Evolutionary conservation across 441 rosid genomes (phyloP).

Genomic region (Populus trichocarpa): DNA sequence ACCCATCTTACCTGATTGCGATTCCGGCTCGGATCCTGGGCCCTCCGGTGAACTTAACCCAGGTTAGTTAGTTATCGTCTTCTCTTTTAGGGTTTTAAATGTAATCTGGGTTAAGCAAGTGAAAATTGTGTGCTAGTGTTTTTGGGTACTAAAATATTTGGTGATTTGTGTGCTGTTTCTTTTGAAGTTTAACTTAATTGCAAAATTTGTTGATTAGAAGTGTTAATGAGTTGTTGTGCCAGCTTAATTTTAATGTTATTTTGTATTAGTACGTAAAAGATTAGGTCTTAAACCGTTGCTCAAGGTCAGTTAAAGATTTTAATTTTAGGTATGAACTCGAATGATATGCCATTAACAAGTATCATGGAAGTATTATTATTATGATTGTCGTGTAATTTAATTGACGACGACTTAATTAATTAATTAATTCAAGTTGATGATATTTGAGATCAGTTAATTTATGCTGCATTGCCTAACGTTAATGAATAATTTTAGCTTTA

Average conservation of each 20-base stretch:
- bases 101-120: neutral
- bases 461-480: neutral
- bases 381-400: neutral
- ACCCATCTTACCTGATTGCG: conserved; percentile 24
- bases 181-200: neutral
- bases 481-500: neutral
- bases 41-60: conserved; percentile 20
- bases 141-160: neutral
- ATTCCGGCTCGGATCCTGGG: conserved; percentile 27
- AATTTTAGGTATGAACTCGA: neutral
- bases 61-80: conserved; percentile 22
- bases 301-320: too few relatives aligned
- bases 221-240: neutral
- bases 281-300: neutral
- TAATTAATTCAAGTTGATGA: too few relatives aligned
- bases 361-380: neutral
- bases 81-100: conserved; percentile 19
- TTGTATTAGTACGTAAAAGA: neutral
- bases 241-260: neutral
- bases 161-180: neutral
- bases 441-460: neutral
- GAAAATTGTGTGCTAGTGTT: neutral
- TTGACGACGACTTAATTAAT: neutral
- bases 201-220: neutral
- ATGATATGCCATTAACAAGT: neutral